phyloP scores from a whole-genome alignment of 192 early-diverging fungal genomes.

The Cetraspora pellucida region DNA sequence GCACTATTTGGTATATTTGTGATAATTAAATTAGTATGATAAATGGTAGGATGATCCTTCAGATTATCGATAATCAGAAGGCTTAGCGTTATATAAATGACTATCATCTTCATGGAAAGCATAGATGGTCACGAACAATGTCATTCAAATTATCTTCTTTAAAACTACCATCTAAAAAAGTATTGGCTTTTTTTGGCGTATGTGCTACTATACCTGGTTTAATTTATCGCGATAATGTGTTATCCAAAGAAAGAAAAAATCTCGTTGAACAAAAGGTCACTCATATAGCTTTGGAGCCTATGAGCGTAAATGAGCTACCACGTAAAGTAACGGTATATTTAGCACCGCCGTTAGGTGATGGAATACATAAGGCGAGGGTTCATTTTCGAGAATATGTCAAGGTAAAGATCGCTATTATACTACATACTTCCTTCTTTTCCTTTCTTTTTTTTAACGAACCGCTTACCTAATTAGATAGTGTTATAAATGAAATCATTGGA shows the following conservation, averaged over 20 bases:
- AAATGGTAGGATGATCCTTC: too few species aligned
- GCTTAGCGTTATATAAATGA: too few species aligned
- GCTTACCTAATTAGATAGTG: neutral
- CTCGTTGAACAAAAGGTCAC: slow-evolving; percentile 43
- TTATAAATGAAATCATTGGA: neutral
- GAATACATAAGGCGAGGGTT: slow-evolving; percentile 47
- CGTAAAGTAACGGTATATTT: slow-evolving; percentile 49
- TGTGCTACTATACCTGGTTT: slow-evolving; percentile 38
- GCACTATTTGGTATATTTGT: too few species aligned
- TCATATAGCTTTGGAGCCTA: slow-evolving; percentile 40
- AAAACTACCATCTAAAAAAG: slow-evolving; percentile 44
- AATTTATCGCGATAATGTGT: slow-evolving; percentile 42
- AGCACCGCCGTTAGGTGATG: slow-evolving; percentile 45
- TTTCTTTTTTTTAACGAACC: neutral
- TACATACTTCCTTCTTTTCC: neutral
- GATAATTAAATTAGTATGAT: too few species aligned
- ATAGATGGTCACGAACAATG: too few species aligned
- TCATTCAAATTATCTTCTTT: too few species aligned
- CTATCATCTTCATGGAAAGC: too few species aligned
- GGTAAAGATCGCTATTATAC: slow-evolving; percentile 26
- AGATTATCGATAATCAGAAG: too few species aligned
- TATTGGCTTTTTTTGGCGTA: slow-evolving; percentile 43
- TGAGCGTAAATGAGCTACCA: slow-evolving; percentile 46
- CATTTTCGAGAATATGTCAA: slow-evolving; percentile 49
- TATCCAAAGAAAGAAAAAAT: slow-evolving; percentile 42